Base-by-base conservation (phyloP, 176 grass and related monocot genomes). In the Thinopyrum elongatum region DNA sequence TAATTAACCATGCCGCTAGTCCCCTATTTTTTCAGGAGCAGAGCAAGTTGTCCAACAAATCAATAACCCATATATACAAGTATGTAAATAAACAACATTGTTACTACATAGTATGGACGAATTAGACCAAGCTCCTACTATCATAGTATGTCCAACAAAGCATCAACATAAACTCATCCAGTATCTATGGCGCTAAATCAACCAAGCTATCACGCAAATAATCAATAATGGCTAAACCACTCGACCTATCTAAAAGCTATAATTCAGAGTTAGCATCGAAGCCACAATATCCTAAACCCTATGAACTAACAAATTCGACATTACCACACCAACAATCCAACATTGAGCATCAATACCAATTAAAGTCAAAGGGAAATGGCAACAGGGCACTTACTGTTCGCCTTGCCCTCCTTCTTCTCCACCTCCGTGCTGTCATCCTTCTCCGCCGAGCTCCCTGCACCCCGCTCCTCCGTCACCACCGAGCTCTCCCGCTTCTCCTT, bases 321-420 rank as follows among this genome's bases (percentile, higher is more conserved):
- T n/a, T 11, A 58, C 1, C 11, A 9, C 55, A 58, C 55, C 55
- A 34, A 41, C 1, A 36, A 1, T 59, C 19, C n/a, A 27, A 29
- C 19, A 46, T 60, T 64, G 42, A 87, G 80, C 42, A 87, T 2
- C 10, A 47, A 53, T 53, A 57, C 3, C 19, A 58, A 58, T 58
- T 58, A 58, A 58, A 88, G 60, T 19, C 10, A n/a, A 47, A 30
- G 33, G n/a, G n/a, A 7, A 25, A 30, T 7, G 36, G 21, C 23
- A 74, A 86, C 3, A 85, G 73, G 62, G 53, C 55, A 66, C 91
- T 92, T 29, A 94, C 94, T 86, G 66, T 25, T 87, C 58, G 90
- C 68, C 36, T 91, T 89, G 65, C 84, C 57, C 38, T 66, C 92
- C 58, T 87, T 83, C 60, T 90, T 74, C 12, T 84, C 71, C 35